phyloP scores from a whole-genome alignment of 2,329 filamentous ascomycete species.

The Aspergillus latus region DNA sequence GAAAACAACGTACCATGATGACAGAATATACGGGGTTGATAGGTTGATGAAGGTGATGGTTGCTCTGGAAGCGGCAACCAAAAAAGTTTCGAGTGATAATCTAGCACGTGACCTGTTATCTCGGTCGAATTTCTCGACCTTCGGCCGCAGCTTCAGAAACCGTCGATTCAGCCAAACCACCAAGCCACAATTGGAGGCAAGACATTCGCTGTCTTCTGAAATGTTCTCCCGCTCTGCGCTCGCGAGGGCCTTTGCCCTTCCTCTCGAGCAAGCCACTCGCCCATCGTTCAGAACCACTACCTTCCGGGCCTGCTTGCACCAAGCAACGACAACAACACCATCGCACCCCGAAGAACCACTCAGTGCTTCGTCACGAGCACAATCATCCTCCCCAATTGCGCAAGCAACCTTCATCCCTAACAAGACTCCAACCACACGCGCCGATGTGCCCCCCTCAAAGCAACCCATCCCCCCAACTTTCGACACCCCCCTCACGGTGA shows the following conservation, averaged over 20 bases:
- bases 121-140: constrained; percentile 35
- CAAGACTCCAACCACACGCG: constrained; percentile 22
- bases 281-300: constrained; percentile 27
- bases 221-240: constrained; percentile 43
- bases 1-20: constrained; percentile 33
- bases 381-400: constrained; percentile 22
- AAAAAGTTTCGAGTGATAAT: constrained; percentile 24
- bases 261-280: constrained; percentile 23
- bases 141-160: constrained; percentile 18
- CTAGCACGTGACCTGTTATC: constrained; percentile 15
- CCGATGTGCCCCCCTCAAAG: constrained; percentile 32
- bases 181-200: constrained; percentile 8
- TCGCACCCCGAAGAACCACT: constrained; percentile 31
- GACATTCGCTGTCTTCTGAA: constrained; percentile 5
- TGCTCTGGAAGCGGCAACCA: constrained; percentile 19
- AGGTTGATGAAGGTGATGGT: constrained; percentile 11
- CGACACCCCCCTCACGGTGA: constrained; percentile 40
- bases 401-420: constrained; percentile 16
- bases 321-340: constrained; percentile 33
- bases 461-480: constrained; percentile 41
- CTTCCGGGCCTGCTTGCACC: constrained; percentile 44
- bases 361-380: constrained; percentile 28
- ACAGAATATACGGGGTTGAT: constrained; percentile 16
- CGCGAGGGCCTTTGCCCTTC: constrained; percentile 30
- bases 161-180: constrained; percentile 10